Conservation (phyloP, 331 rosid genomes). For the Prunus yedoensis region DNA sequence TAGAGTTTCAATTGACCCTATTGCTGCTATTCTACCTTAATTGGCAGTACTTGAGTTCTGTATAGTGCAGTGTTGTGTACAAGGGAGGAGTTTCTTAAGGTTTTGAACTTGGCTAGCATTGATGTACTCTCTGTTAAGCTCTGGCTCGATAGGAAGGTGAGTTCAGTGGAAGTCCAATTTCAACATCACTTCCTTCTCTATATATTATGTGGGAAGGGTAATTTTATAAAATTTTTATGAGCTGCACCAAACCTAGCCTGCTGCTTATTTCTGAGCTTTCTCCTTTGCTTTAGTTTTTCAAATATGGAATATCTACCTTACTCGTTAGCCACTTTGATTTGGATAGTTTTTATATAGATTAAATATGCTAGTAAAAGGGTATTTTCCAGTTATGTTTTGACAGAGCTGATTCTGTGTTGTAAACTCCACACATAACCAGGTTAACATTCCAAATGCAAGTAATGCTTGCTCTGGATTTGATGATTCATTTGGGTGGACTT, state of each 20-base stretch:
- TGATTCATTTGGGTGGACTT: constrained; percentile 53
- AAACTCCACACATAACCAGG: constrained; percentile 33
- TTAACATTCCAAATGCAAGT: constrained; percentile 48
- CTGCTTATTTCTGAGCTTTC: not conserved
- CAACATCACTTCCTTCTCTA: not conserved
- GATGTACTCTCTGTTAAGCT: constrained; percentile 53
- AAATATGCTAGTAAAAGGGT: not conserved
- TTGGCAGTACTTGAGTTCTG: constrained; percentile 28
- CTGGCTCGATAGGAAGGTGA: constrained; percentile 51
- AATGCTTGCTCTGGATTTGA: constrained; percentile 49
- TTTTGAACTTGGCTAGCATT: constrained; percentile 48
- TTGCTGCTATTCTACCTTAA: constrained; percentile 25
- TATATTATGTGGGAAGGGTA: not conserved
- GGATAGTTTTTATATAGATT: not conserved
- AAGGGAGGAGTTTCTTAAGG: constrained; percentile 60
- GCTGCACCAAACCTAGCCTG: too few species aligned
- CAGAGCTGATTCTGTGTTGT: constrained; percentile 1
- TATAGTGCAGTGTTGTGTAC: constrained; percentile 51
- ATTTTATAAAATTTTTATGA: not conserved
- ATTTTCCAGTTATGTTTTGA: not conserved
- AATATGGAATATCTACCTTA: not conserved
- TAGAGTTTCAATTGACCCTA: constrained; percentile 13
- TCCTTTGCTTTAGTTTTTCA: not conserved
- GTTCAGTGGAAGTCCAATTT: constrained; percentile 12
- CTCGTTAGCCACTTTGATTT: not conserved